Percentiles rank a stretch among this genome's conserved stretches.
phyloP scores from a whole-genome alignment of 768 basidiomycete species.

The Pulveroboletus sp. region DNA sequence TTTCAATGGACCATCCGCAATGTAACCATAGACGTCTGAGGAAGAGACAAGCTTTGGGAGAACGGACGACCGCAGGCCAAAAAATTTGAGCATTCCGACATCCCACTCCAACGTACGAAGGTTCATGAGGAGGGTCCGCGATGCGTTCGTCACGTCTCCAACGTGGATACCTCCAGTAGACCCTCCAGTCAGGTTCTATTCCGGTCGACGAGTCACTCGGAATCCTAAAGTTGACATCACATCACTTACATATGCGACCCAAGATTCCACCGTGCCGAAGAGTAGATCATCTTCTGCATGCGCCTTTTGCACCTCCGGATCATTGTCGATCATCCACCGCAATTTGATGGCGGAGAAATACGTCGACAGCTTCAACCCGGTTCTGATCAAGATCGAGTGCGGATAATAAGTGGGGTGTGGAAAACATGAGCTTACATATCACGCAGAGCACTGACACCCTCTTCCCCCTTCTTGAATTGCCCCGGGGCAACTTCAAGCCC shows the following conservation, averaged over 20 bases:
- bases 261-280: slow-evolving; percentile 96
- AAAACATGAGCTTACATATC: slow-evolving; percentile 51
- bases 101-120: slow-evolving; percentile 82
- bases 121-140: slow-evolving; percentile 90
- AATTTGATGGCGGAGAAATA: slow-evolving; percentile 98
- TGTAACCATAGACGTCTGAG: slow-evolving; percentile 85
- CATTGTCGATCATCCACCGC: slow-evolving; percentile 93
- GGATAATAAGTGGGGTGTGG: background rate
- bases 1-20: slow-evolving; percentile 60
- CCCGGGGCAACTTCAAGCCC: slow-evolving; percentile 73
- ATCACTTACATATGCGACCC: slow-evolving; percentile 79
- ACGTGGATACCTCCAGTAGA: slow-evolving; percentile 67
- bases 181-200: slow-evolving; percentile 83
- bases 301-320: slow-evolving; percentile 69
- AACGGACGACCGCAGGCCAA: slow-evolving; percentile 70
- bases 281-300: slow-evolving; percentile 76
- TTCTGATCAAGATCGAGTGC: slow-evolving; percentile 42
- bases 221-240: slow-evolving; percentile 8
- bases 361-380: slow-evolving; percentile 91
- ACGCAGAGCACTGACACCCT: slow-evolving; percentile 60
- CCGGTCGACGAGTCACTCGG: background rate
- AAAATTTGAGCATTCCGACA: slow-evolving; percentile 77
- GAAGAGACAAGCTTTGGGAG: slow-evolving; percentile 87
- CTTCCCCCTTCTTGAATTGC: slow-evolving; percentile 64
- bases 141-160: slow-evolving; percentile 93